These are phyloP conservation scores for Magnusiomyces fungicola DNA, from an alignment of 1,139 yeast genomes.

Conservation along the genomic window DNA sequence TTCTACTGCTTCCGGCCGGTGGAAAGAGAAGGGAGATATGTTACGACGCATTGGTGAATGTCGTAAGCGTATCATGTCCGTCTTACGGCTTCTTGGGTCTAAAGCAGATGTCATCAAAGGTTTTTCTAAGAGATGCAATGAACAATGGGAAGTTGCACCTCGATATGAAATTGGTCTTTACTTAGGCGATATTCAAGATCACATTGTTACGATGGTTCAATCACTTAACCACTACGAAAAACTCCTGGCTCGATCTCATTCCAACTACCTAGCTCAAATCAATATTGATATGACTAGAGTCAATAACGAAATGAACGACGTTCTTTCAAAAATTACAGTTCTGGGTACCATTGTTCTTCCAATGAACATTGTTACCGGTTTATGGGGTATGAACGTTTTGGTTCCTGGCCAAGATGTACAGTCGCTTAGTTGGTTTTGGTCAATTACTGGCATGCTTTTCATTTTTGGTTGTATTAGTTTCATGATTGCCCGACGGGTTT, in stretches of 20 bases:
- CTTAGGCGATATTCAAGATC: slow-evolving; percentile 90
- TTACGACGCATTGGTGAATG: slow-evolving; percentile 90
- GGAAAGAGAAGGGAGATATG: slow-evolving; percentile 94
- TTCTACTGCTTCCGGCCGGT: slow-evolving; percentile 36
- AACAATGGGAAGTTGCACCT: slow-evolving; percentile 70
- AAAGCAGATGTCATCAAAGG: slow-evolving; percentile 97
- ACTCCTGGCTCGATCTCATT: slow-evolving; percentile 83
- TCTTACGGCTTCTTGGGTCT: slow-evolving; percentile 73
- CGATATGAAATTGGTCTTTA: slow-evolving; percentile 80
- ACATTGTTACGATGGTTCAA: slow-evolving; percentile 83
- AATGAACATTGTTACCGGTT: slow-evolving; percentile 86
- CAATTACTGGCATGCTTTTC: slow-evolving; percentile 27
- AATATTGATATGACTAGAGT: slow-evolving; percentile 96
- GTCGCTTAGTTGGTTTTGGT: slow-evolving; percentile 74
- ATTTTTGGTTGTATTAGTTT: slow-evolving; percentile 32
- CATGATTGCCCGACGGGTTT: slow-evolving; percentile 27
- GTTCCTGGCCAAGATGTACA: slow-evolving; percentile 82
- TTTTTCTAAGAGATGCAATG: slow-evolving; percentile 83
- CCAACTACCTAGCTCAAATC: slow-evolving; percentile 91
- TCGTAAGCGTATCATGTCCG: slow-evolving; percentile 87
- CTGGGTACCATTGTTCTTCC: slow-evolving; percentile 94
- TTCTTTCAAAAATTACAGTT: slow-evolving; percentile 84
- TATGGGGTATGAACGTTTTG: slow-evolving; percentile 97
- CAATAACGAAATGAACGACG: slow-evolving; percentile 96
- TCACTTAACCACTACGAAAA: slow-evolving; percentile 91